Evolutionary conservation across 2,329 filamentous ascomycete species (phyloP).

Genomic region (Westerdykella aurantiaca): DNA sequence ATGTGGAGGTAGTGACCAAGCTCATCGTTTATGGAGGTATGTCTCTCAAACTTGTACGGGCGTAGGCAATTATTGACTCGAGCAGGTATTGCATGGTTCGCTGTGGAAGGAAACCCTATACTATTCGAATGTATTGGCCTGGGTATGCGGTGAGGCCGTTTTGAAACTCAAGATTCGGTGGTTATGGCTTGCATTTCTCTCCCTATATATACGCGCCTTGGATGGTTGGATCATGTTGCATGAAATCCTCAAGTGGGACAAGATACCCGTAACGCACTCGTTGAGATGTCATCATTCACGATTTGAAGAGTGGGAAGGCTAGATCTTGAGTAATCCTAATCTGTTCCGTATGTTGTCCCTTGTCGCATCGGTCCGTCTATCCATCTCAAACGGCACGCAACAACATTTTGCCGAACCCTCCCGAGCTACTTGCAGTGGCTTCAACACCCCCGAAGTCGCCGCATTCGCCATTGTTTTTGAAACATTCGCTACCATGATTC

Average conservation of each 20-base stretch:
- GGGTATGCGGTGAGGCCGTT: slow-evolving; percentile 23
- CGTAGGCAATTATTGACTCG: background rate
- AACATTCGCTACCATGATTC: slow-evolving; percentile 15
- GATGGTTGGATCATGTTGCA: too few relatives aligned
- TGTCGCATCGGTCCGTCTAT: too few relatives aligned
- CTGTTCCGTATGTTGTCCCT: too few relatives aligned
- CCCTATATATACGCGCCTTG: too few relatives aligned
- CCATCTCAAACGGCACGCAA: background rate
- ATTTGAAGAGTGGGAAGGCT: too few relatives aligned
- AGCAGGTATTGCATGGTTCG: slow-evolving; percentile 74
- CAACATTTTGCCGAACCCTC: background rate
- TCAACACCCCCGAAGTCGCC: too few relatives aligned
- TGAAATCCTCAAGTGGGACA: too few relatives aligned
- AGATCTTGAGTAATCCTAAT: too few relatives aligned
- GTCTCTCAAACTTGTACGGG: slow-evolving; percentile 22
- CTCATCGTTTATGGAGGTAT: slow-evolving; percentile 87
- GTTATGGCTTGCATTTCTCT: too few relatives aligned
- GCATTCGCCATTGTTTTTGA: background rate
- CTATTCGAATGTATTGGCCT: slow-evolving; percentile 60
- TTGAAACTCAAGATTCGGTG: too few relatives aligned
- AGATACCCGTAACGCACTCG: too few relatives aligned
- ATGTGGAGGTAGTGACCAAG: slow-evolving; percentile 98
- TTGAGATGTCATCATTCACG: too few relatives aligned
- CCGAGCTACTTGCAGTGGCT: background rate
- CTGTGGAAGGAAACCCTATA: slow-evolving; percentile 67